Evolutionary conservation across 1,284 basidiomycete genomes (phyloP).

Genomic region (Irpex lacteus): DNA sequence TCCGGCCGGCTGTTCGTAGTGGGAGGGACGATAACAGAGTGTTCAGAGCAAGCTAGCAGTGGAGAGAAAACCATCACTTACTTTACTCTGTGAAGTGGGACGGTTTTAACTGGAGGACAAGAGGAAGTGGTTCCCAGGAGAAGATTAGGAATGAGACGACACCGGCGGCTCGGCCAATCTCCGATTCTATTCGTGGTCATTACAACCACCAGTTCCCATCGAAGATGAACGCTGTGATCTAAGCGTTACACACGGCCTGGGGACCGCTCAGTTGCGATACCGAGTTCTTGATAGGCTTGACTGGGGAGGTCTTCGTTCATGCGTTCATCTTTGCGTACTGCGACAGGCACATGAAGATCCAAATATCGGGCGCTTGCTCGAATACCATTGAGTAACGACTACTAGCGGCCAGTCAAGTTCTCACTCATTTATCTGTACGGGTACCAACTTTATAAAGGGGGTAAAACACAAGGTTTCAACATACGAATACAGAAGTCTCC

Average conservation of each 20-base stretch:
- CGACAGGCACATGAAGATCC: too few species aligned
- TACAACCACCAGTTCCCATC: not conserved
- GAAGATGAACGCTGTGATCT: not conserved
- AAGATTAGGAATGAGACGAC: not conserved
- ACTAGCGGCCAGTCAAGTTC: too few species aligned
- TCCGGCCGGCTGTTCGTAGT: not conserved
- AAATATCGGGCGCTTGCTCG: too few species aligned
- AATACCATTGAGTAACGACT: too few species aligned
- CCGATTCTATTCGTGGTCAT: not conserved
- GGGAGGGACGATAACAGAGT: not conserved
- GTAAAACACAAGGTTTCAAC: too few species aligned
- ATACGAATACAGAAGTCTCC: too few species aligned
- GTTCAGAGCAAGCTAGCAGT: not conserved
- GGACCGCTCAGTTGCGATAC: too few species aligned
- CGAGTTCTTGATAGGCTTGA: too few species aligned
- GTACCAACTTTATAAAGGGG: too few species aligned
- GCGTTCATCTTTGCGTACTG: too few species aligned
- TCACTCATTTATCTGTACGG: too few species aligned
- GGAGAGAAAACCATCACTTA: not conserved
- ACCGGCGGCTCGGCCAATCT: constrained; percentile 1
- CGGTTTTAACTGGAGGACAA: not conserved
- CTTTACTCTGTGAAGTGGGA: not conserved
- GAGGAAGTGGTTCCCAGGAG: not conserved
- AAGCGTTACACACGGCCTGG: not conserved
- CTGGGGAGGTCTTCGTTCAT: too few species aligned